A percentile compares a stretch with the other conserved stretches of the same genome.
phyloP scores from a whole-genome alignment of 768 basidiomycete genomes.

The Pleurotus giganteus region DNA sequence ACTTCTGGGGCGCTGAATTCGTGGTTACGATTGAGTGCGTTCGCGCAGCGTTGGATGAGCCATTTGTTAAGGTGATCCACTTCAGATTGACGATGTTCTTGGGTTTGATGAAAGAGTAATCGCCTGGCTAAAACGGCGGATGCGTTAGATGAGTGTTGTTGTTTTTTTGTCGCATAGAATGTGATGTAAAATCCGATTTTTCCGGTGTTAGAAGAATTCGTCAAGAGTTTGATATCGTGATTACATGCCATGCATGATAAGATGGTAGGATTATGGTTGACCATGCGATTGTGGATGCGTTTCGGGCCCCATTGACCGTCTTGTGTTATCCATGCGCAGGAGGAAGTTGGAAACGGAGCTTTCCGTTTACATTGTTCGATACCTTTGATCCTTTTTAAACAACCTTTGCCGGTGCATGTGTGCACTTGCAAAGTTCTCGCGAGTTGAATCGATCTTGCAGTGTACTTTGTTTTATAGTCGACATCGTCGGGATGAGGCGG shows the following conservation, averaged over 20 bases:
- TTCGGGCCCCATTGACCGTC: slow-evolving; percentile 25
- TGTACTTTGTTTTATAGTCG: slow-evolving; percentile 11
- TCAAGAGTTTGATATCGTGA: slow-evolving; percentile 39
- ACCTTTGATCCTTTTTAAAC: not conserved
- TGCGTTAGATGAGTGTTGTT: slow-evolving; percentile 23
- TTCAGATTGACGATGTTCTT: not conserved
- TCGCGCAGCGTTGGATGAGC: slow-evolving; percentile 22
- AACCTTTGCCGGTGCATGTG: not conserved
- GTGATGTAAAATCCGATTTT: slow-evolving; percentile 30
- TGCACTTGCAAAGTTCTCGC: not conserved
- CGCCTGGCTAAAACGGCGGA: slow-evolving; percentile 27
- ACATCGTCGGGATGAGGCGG: slow-evolving; percentile 26
- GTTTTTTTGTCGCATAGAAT: slow-evolving; percentile 22
- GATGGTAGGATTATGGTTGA: slow-evolving; percentile 25
- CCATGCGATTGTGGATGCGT: slow-evolving; percentile 22
- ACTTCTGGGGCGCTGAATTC: slow-evolving; percentile 29
- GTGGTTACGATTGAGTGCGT: slow-evolving; percentile 24
- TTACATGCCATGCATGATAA: slow-evolving; percentile 29
- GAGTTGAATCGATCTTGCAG: not conserved
- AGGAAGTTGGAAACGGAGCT: slow-evolving; percentile 22
- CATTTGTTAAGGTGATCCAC: slow-evolving; percentile 16
- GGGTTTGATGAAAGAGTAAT: slow-evolving; percentile 20
- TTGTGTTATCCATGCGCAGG: slow-evolving; percentile 19
- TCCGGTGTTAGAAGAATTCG: slow-evolving; percentile 29
- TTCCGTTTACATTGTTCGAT: slow-evolving; percentile 26